Base-by-base conservation (phyloP, 2,329 filamentous ascomycete species). In the Ceratocystis albifundus region DNA sequence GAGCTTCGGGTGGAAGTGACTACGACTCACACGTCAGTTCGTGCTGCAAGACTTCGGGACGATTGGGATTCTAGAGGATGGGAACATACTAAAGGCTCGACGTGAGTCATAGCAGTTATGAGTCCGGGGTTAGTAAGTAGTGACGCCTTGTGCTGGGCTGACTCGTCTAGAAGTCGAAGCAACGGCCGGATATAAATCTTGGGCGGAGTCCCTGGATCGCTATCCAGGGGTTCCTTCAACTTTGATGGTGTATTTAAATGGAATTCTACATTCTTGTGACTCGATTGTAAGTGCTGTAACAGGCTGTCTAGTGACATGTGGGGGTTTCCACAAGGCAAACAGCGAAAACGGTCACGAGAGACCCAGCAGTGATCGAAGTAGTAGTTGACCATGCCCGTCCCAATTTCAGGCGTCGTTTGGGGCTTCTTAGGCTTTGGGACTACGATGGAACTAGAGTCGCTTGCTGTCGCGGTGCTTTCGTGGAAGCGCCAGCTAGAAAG, bases 251-350 rank as follows among this genome's bases (percentile, higher is more conserved):
- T 53, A 3, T 48, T 28, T 4, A 48, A 12, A 30, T 28, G 20
- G 5, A 65, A 65, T 28, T 61, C 53, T 32, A 65, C 53, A 48
- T 65, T 65, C 15, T 48, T 59, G 55, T 65, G 64, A 4, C 20
- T 44, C 8, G 53, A 61, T 15, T 59, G 71, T n/a, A 84, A 72
- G 69, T 85, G 82, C 36, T 76, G 72, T 65, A 78, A 76, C 67
- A 85, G 73, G 68, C 79, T 76, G n/a, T 72, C 71, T 68, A 84
- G 74, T 6, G 78, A 78, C 28, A 77, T 74, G 68, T 83, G 78
- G 25, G 75, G 72, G 1, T 75, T 76, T 32, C 78, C 79, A 70
- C 82, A 85, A 32, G 78, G 73, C 64, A 83, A 74, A 71, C 82
- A 85, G 59, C 76, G 74, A 70, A 78, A 82, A 36, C 74, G 78